These are phyloP conservation scores for Rutstroemia sp. DNA, from an alignment of 2,329 filamentous ascomycete genomes.

Conservation along the genomic window DNA sequence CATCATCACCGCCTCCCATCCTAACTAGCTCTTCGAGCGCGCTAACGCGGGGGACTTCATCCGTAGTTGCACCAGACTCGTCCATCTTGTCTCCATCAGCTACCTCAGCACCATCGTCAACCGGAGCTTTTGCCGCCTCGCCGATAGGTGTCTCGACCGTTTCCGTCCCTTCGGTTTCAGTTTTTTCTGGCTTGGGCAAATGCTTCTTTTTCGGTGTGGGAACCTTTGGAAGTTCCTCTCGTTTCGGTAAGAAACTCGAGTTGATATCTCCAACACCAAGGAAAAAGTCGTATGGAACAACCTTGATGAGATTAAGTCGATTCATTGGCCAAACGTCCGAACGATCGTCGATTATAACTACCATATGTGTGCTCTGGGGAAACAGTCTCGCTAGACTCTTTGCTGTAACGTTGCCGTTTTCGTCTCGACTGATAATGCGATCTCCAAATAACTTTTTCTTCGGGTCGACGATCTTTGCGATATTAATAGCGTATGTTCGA, in stretches of 20 bases:
- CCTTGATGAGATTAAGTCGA: constrained; percentile 87
- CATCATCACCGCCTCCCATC: constrained; percentile 66
- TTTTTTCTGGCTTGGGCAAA: constrained; percentile 8
- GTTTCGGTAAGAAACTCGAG: constrained; percentile 89
- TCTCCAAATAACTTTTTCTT: constrained; percentile 85
- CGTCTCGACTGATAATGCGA: constrained; percentile 90
- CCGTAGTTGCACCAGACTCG: constrained; percentile 8
- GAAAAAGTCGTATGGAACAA: constrained; percentile 95
- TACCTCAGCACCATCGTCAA: not conserved
- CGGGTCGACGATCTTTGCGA: constrained; percentile 89
- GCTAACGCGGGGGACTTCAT: constrained; percentile 17
- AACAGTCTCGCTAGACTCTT: constrained; percentile 90
- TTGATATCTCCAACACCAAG: constrained; percentile 98
- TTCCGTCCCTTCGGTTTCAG: constrained; percentile 4
- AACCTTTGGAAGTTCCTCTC: constrained; percentile 40
- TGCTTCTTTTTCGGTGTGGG: constrained; percentile 19
- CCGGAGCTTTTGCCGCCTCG: not conserved
- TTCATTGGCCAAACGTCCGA: constrained; percentile 93
- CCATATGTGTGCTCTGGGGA: constrained; percentile 97
- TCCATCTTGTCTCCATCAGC: not conserved
- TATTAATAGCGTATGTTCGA: constrained; percentile 86
- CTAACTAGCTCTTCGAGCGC: constrained; percentile 69
- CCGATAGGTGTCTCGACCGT: constrained; percentile 2
- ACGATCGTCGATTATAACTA: constrained; percentile 95
- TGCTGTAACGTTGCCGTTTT: constrained; percentile 86